phyloP scores from a whole-genome alignment of 805 yeast genomes.

The Metschnikowia vanudenii region DNA sequence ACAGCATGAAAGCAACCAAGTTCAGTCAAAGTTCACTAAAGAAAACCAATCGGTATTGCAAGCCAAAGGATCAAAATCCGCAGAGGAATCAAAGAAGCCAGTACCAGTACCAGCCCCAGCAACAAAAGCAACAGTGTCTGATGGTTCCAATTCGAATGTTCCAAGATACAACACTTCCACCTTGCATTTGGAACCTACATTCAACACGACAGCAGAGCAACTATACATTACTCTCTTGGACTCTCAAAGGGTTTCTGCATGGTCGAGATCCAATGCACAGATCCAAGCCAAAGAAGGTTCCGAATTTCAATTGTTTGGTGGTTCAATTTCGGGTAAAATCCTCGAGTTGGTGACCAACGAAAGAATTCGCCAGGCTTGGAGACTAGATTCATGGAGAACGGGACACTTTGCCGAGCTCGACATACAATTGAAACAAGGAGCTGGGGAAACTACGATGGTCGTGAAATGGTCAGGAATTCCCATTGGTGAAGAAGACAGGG shows the following conservation, averaged over 20 bases:
- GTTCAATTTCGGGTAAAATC: slow-evolving; percentile 75
- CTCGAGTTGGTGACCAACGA: slow-evolving; percentile 56
- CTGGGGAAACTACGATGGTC: slow-evolving; percentile 78
- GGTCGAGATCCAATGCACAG: slow-evolving; percentile 76
- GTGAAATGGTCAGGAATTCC: slow-evolving; percentile 88
- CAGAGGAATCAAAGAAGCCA: slow-evolving; percentile 4
- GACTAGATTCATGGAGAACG: slow-evolving; percentile 84
- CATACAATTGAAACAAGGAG: slow-evolving; percentile 69
- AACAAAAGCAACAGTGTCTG: slow-evolving; percentile 8
- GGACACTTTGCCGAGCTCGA: slow-evolving; percentile 74
- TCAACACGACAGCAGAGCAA: slow-evolving; percentile 87
- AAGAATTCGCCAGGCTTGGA: slow-evolving; percentile 75
- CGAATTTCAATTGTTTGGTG: slow-evolving; percentile 75
- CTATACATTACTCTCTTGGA: slow-evolving; percentile 74
- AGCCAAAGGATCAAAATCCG: slow-evolving; percentile 4
- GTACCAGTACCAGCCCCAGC: slow-evolving; percentile 9
- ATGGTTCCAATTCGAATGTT: slow-evolving; percentile 21
- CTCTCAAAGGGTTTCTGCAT: slow-evolving; percentile 77
- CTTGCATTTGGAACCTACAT: slow-evolving; percentile 70
- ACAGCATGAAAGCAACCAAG: slow-evolving; percentile 60
- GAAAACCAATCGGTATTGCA: slow-evolving; percentile 44
- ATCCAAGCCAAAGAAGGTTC: slow-evolving; percentile 57
- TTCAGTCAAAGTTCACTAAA: slow-evolving; percentile 39
- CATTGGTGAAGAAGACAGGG: slow-evolving; percentile 90
- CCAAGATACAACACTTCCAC: slow-evolving; percentile 81